Conservation (phyloP, 1,139 yeast genomes). For the Suhomyces bokatorum region DNA sequence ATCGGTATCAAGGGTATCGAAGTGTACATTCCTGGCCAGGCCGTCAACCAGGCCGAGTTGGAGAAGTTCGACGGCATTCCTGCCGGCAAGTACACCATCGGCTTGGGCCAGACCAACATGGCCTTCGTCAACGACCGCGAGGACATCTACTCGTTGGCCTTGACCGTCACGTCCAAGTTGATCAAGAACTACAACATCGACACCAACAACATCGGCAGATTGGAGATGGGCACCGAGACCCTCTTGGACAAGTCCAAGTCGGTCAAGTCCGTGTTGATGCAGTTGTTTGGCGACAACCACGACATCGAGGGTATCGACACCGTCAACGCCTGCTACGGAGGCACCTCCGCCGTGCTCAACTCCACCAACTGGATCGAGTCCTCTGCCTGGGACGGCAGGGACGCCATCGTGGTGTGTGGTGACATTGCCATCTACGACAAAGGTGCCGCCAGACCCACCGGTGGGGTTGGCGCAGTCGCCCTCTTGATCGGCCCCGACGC, state of each 20-base stretch:
- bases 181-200: constrained; percentile 81
- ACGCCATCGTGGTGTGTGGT: constrained; percentile 95
- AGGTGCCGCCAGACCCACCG: constrained; percentile 99
- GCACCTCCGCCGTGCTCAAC: constrained; percentile 93
- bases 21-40: constrained; percentile 80
- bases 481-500: constrained; percentile 96
- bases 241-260: constrained; percentile 95
- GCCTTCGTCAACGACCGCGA: constrained; percentile 96
- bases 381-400: constrained; percentile 97
- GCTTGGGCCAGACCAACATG: constrained; percentile 98
- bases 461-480: constrained; percentile 99
- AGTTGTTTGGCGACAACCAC: constrained; percentile 81
- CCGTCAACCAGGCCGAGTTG: constrained; percentile 84
- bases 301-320: constrained; percentile 98
- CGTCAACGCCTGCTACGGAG: constrained; percentile 98
- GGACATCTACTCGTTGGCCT: constrained; percentile 88
- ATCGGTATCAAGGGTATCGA: constrained; percentile 97
- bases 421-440: constrained; percentile 97
- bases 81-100: constrained; percentile 96
- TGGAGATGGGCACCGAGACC: constrained; percentile 99
- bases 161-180: constrained; percentile 79
- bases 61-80: constrained; percentile 86
- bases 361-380: constrained; percentile 96
- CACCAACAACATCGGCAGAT: constrained; percentile 79
- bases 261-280: constrained; percentile 94